Evolutionary conservation across 108 stramenopile species (phyloP), one percentile per base, ranked within the genome.

Genomic region (Nitzschia sp.): DNA sequence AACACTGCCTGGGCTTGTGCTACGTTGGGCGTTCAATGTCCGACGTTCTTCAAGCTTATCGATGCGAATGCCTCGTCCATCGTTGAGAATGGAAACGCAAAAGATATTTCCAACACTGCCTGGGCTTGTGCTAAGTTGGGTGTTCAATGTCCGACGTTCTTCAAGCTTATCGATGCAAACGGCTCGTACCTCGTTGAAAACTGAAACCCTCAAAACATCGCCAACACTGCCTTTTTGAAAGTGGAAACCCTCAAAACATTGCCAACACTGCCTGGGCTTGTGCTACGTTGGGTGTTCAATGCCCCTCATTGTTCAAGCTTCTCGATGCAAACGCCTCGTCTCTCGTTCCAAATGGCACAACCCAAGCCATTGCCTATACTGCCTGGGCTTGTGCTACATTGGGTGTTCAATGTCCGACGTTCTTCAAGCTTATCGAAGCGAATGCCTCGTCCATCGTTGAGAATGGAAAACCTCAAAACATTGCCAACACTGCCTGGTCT

Each of bases 1-100:
- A 72, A 63, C 38, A 60, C 58, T 38, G 71, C 58, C 3, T 72
- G 71, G 71, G 71, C 71, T 6, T 72, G 61, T 56, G 62, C 62
- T 19, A 63, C 19, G 17, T 32, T 45, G 31, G 32, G 56, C 16
- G 33, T 33, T 17, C 11, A 31, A n/a, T 58, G 32, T 34, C 19
- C 33, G 21, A 15, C 34, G 3, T 45, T 72, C 17, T 72, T 72
- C 25, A 27, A 44, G 34, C 27, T n/a, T 34, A 59, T 72, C 30
- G 71, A 63, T 16, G 27, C 17, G 9, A 34, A 44, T 35, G 63
- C 53, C 21, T 9, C 35, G 2, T 30, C 22, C 23, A 5, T 72
- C 13, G 31, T 72, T 22, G 8, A 55, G 1, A 38, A 63, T 19
- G 61, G 71, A 45, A 44, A 27, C 2, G 38, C 62, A 27, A 61